phyloP scores from a whole-genome alignment of 179 eudicot species.

The Spergularia azorica region DNA sequence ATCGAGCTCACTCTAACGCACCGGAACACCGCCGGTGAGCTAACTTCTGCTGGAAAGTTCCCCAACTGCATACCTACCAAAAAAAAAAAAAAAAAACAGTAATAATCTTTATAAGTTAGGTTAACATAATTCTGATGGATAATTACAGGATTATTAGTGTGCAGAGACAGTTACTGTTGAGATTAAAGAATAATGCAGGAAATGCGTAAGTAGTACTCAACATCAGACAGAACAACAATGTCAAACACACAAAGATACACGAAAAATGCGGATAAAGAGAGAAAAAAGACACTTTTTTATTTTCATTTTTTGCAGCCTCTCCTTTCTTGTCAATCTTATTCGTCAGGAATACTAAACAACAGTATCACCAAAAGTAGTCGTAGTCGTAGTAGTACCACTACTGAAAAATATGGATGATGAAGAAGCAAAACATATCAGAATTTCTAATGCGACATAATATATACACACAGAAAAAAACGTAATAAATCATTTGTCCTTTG shows the following conservation, averaged over 20 bases:
- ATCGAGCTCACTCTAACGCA: slow-evolving; percentile 79
- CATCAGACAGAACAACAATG: background rate
- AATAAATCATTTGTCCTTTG: too few species aligned
- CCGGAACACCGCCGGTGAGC: slow-evolving; percentile 58
- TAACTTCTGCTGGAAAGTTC: slow-evolving; percentile 71
- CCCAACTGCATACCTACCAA: slow-evolving; percentile 59
- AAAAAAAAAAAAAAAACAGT: too few species aligned
- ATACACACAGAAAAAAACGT: too few species aligned
- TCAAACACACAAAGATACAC: slow-evolving; percentile 12
- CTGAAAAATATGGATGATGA: too few species aligned
- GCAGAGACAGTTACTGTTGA: background rate
- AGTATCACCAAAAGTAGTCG: slow-evolving; percentile 30
- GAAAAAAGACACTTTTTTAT: background rate
- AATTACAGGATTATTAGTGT: background rate
- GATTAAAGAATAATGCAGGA: background rate
- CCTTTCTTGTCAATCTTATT: slow-evolving; percentile 37
- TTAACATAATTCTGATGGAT: background rate
- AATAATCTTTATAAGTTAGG: slow-evolving; percentile 12
- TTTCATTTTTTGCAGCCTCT: background rate
- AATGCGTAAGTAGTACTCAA: background rate
- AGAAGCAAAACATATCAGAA: too few species aligned
- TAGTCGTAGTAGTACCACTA: background rate
- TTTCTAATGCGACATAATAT: too few species aligned
- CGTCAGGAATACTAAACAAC: slow-evolving; percentile 46
- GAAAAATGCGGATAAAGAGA: slow-evolving; percentile 16